Conservation (phyloP, 768 basidiomycete genomes). For the Agaricus subrufescens region DNA sequence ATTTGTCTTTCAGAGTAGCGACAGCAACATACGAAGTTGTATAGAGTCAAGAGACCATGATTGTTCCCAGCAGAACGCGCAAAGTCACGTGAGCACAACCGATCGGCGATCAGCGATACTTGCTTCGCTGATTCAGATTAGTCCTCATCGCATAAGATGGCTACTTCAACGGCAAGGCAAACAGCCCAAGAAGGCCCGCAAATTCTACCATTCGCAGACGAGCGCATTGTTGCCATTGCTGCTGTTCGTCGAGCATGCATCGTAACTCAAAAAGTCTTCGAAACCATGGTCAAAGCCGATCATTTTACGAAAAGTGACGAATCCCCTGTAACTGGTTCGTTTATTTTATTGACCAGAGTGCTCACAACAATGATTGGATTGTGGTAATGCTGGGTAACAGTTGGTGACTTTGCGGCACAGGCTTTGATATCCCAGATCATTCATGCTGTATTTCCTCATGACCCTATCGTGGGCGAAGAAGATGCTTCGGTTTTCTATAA, state of each 20-base stretch:
- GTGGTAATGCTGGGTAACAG: constrained; percentile 29
- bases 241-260: constrained; percentile 86
- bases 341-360: not conserved
- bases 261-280: constrained; percentile 83
- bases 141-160: no score
- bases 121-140: no score
- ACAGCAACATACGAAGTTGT: no score
- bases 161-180: no score
- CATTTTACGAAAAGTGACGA: constrained; percentile 90
- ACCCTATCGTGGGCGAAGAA: constrained; percentile 94
- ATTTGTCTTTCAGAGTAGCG: no score
- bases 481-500: constrained; percentile 76
- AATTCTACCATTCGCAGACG: not conserved
- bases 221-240: constrained; percentile 57
- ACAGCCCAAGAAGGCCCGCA: not conserved
- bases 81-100: no score
- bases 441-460: constrained; percentile 68
- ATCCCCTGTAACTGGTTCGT: constrained; percentile 80
- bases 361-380: no score
- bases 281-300: constrained; percentile 78
- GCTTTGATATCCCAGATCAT: constrained; percentile 87
- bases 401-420: constrained; percentile 93
- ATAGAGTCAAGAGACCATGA: no score
- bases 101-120: no score
- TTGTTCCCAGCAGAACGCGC: no score